phyloP scores from a whole-genome alignment of 495 filamentous ascomycete genomes.

The Aspergillus nidulans region DNA sequence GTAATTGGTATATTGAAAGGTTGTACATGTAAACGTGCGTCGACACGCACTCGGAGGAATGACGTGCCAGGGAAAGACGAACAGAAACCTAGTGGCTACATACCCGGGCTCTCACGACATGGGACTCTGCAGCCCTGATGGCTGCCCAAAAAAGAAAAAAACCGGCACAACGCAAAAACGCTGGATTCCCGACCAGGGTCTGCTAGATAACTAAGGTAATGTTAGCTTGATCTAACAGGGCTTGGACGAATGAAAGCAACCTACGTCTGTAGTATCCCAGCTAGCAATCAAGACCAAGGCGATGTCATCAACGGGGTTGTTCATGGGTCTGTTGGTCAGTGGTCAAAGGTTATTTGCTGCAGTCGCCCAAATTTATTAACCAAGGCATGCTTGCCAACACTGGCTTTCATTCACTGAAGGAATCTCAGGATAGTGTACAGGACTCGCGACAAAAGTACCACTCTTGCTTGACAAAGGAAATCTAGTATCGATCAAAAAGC shows the following conservation, averaged over 20 bases:
- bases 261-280: slow-evolving; percentile 9
- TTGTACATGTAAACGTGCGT: slow-evolving; percentile 7
- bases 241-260: slow-evolving; percentile 16
- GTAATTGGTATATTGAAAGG: slow-evolving; percentile 6
- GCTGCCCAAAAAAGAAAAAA: slow-evolving; percentile 27
- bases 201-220: slow-evolving; percentile 15
- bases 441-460: slow-evolving; percentile 15
- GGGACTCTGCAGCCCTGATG: slow-evolving; percentile 22
- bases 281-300: slow-evolving; percentile 12
- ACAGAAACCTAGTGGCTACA: slow-evolving; percentile 14
- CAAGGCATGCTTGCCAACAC: slow-evolving; percentile 5
- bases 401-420: slow-evolving; percentile 17
- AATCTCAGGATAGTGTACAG: slow-evolving; percentile 16
- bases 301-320: slow-evolving; percentile 11
- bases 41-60: slow-evolving; percentile 14
- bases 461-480: slow-evolving; percentile 15
- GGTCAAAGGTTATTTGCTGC: slow-evolving; percentile 11
- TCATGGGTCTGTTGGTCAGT: slow-evolving; percentile 1
- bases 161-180: slow-evolving; percentile 16
- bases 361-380: slow-evolving; percentile 3
- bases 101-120: slow-evolving; percentile 20
- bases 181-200: slow-evolving; percentile 20
- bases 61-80: slow-evolving; percentile 19
- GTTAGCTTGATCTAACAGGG: slow-evolving; percentile 11
- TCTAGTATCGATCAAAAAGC: slow-evolving; percentile 13